Evolutionary conservation across 2,329 filamentous ascomycete species (phyloP).

Genomic region (Epichloe hybrida): DNA sequence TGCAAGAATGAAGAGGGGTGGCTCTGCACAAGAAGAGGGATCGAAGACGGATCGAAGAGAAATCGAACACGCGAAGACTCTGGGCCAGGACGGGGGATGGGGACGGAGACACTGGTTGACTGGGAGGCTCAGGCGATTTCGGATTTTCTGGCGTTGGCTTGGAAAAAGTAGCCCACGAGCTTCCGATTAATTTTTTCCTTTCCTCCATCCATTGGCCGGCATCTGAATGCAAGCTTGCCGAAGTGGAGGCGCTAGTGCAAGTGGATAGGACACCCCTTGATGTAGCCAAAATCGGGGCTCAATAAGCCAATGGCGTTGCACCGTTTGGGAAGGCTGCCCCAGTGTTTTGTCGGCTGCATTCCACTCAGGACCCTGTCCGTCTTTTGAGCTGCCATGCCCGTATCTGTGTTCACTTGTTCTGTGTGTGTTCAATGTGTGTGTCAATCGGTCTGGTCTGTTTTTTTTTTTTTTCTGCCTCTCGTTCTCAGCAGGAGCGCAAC

Average conservation of each 20-base stretch:
- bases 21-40: conserved; percentile 1
- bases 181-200: conserved; percentile 24
- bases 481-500: too few species aligned
- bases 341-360: conserved; percentile 4
- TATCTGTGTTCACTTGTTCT: too few species aligned
- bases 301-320: conserved; percentile 2
- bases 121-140: conserved; percentile 12
- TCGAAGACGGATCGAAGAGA: too few species aligned
- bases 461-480: too few species aligned
- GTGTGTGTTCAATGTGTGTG: too few species aligned
- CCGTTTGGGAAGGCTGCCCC: neutral
- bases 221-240: conserved; percentile 21
- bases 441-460: neutral
- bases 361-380: conserved; percentile 4
- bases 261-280: conserved; percentile 13
- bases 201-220: conserved; percentile 21
- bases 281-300: conserved; percentile 7
- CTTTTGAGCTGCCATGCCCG: neutral
- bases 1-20: neutral
- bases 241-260: conserved; percentile 21
- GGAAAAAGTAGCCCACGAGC: conserved; percentile 17
- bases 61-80: neutral
- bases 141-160: conserved; percentile 13
- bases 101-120: conserved; percentile 5
- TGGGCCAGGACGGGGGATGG: conserved; percentile 6